A percentile compares a stretch with the other conserved stretches of the same genome.
Conservation (phyloP, 805 yeast species). For the Zygoascus tannicola region DNA sequence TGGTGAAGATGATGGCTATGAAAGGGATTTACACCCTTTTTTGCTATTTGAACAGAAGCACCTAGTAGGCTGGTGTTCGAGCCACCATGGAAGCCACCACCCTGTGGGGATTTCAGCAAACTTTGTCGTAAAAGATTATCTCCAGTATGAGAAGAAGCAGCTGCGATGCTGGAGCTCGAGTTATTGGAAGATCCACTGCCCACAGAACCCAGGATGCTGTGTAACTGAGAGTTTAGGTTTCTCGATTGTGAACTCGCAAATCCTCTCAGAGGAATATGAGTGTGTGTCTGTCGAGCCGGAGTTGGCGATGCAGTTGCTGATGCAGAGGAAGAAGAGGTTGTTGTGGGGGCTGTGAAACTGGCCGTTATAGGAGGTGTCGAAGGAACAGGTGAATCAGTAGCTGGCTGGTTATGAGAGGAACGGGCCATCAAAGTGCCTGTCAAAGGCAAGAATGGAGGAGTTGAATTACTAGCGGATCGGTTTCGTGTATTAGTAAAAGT, state of each 20-base stretch:
- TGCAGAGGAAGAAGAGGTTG: neutral
- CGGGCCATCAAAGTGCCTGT: too few species aligned
- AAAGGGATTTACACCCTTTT: too few species aligned
- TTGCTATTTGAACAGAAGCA: too few species aligned
- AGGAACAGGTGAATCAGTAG: too few species aligned
- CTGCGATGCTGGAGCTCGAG: neutral
- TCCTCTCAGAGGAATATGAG: slow-evolving; percentile 1
- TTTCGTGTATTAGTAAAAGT: too few species aligned
- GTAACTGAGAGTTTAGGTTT: neutral
- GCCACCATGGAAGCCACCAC: too few species aligned
- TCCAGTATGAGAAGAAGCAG: neutral
- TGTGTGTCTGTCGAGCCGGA: neutral
- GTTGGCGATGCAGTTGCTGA: neutral
- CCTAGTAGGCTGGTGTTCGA: too few species aligned
- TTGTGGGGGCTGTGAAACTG: too few species aligned
- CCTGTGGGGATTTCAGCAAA: neutral
- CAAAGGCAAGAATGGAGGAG: slow-evolving; percentile 1
- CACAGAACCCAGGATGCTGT: neutral
- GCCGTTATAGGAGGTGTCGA: neutral
- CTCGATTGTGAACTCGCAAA: neutral
- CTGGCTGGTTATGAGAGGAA: too few species aligned
- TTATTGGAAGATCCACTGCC: neutral
- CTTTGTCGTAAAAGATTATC: neutral
- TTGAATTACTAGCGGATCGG: neutral
- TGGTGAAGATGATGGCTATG: too few species aligned